Base-by-base conservation (phyloP, 179 eudicot genomes). In the Camellia oleifera region DNA sequence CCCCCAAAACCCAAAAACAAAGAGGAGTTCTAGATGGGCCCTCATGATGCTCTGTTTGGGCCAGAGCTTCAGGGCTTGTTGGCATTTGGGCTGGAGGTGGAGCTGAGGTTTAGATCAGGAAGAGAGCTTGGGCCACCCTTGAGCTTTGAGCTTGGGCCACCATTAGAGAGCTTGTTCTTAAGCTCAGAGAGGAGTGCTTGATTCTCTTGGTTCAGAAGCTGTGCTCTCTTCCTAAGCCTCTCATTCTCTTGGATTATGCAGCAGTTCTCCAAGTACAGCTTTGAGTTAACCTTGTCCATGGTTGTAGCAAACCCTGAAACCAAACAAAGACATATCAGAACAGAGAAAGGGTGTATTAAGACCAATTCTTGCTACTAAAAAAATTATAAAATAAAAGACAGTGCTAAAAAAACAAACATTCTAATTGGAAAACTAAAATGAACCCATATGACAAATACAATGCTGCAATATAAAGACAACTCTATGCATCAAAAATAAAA, bases 241-340 rank as follows among this genome's bases (percentile, higher is more conserved):
- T 92, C 98, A 78, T 93, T 93, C 76, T 93, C 97, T 77, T 89
- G 84, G 91, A 93, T 93, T 80, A 92, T 93, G 92, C 89, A 90
- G 62, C 88, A 87, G 83, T 92, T 93, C 82, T 93, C 80, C 89
- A 93, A 63, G 86, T 90, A 92, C 86, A 93, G 85, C 75, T 92
- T 90, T 79, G 98, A 89, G 91, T 93, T 93, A 72, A 93, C 67
- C 63, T 90, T 90, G 60, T 93, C 96, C 97, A 93, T 93, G 76
- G 62, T 64, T 23, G 2, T 12, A 7, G 5, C 4, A 44, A 10
- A 50, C 71, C 50, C 57, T 46, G 57, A 32, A 48, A n/a, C 57
- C 75, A 75, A 63, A 45, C 58, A n/a, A 50, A 42, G 53, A 67
- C 50, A 10, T 3, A 58, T n/a, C 65, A 40, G 8, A 70, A 45